Conservation (phyloP, 768 basidiomycete species). For the Suillus americanus region DNA sequence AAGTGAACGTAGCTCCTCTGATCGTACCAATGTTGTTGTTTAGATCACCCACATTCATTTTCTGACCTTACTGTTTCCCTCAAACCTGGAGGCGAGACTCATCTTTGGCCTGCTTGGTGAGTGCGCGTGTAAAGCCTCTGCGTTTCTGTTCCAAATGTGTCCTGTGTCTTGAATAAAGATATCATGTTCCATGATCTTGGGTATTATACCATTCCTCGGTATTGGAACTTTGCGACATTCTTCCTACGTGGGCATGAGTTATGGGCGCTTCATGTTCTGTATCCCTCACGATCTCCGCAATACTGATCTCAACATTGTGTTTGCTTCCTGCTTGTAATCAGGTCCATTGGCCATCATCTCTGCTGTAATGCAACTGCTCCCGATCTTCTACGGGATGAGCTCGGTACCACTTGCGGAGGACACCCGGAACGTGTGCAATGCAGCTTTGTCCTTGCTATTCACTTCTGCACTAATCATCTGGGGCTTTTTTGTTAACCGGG, state of each 20-base stretch:
- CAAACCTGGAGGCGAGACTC: conserved; percentile 80
- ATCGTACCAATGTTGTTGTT: not conserved
- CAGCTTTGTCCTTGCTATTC: conserved; percentile 93
- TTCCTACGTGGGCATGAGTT: not conserved
- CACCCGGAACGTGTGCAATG: conserved; percentile 93
- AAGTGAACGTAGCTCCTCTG: not conserved
- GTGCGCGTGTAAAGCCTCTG: conserved; percentile 16
- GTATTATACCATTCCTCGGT: not conserved
- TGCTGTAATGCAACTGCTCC: conserved; percentile 80
- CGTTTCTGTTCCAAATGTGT: not conserved
- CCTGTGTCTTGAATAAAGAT: not conserved
- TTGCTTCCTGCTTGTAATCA: conserved; percentile 20
- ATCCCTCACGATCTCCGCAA: not conserved
- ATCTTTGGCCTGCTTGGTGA: conserved; percentile 82
- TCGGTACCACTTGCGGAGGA: conserved; percentile 63
- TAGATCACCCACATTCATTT: conserved; percentile 98
- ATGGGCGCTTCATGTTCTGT: not conserved
- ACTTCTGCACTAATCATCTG: conserved; percentile 87
- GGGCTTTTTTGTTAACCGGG: conserved; percentile 88
- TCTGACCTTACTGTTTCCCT: conserved; percentile 92
- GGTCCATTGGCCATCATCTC: conserved; percentile 86
- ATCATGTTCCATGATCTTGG: not conserved
- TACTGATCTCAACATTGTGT: not conserved
- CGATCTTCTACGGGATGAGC: conserved; percentile 41
- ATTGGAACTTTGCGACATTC: not conserved